Evolutionary conservation across 108 stramenopile species (phyloP).

Genomic region (Conticribra weissflogii): DNA sequence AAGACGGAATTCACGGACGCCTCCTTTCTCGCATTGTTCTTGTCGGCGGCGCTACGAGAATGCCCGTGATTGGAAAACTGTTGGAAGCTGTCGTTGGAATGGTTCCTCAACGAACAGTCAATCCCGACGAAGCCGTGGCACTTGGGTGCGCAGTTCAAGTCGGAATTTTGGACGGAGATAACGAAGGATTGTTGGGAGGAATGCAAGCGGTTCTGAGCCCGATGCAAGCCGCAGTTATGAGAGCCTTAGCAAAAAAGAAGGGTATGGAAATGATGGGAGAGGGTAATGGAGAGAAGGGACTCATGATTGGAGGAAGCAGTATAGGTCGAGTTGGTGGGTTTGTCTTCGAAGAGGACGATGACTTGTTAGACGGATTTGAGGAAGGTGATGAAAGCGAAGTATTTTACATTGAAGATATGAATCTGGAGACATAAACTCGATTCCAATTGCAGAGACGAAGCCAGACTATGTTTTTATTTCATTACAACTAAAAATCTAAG

Average conservation of each 20-base stretch:
- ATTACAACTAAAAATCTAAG: too few relatives aligned
- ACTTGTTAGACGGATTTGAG: too few relatives aligned
- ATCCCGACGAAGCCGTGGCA: conserved; percentile 90
- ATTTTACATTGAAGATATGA: too few relatives aligned
- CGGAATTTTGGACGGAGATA: conserved; percentile 86
- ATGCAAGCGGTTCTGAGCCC: conserved; percentile 76
- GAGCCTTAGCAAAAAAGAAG: conserved; percentile 72
- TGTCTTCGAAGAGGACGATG: too few relatives aligned
- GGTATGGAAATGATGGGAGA: conserved; percentile 21
- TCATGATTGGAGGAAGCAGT: too few relatives aligned
- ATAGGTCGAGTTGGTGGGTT: too few relatives aligned
- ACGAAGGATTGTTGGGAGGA: conserved; percentile 63
- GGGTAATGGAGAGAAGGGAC: too few relatives aligned
- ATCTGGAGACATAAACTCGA: too few relatives aligned
- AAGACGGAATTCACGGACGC: conserved; percentile 81
- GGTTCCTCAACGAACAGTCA: conserved; percentile 75
- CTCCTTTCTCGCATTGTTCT: conserved; percentile 82
- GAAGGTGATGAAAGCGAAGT: too few relatives aligned
- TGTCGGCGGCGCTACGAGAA: conserved; percentile 89
- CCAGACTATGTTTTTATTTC: too few relatives aligned
- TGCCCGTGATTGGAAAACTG: conserved; percentile 82
- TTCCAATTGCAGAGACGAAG: too few relatives aligned
- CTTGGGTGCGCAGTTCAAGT: conserved; percentile 90
- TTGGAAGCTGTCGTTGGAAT: conserved; percentile 75
- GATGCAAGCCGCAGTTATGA: conserved; percentile 85